These are phyloP conservation scores for Lanmaoa rubissima DNA, from an alignment of 768 basidiomycete species.

Conservation along the genomic window DNA sequence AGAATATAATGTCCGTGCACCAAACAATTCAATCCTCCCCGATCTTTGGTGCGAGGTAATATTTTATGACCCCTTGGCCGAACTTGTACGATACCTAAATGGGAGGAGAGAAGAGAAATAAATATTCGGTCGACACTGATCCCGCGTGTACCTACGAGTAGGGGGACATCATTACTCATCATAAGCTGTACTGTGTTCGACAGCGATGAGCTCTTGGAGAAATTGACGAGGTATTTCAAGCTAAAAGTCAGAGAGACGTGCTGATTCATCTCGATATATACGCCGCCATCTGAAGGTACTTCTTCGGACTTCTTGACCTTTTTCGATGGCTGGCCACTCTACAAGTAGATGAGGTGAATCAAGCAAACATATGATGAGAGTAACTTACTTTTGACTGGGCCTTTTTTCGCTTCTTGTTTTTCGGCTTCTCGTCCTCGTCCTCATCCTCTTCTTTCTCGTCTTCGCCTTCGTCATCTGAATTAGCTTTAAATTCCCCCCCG, in stretches of 20 bases:
- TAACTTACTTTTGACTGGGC: conserved; percentile 44
- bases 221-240: conserved; percentile 95
- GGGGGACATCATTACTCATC: conserved; percentile 90
- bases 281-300: conserved; percentile 52
- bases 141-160: conserved; percentile 55
- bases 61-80: conserved; percentile 82
- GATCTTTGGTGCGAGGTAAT: conserved; percentile 96
- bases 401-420: conserved; percentile 72
- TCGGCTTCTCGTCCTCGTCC: conserved; percentile 47
- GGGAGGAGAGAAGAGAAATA: background rate
- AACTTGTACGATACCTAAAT: conserved; percentile 85
- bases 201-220: conserved; percentile 83
- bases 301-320: conserved; percentile 61
- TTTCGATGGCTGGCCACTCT: conserved; percentile 45
- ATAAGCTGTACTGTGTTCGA: conserved; percentile 73
- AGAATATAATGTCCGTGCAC: conserved; percentile 4
- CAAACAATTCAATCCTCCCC: conserved; percentile 61
- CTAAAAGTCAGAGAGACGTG: conserved; percentile 93
- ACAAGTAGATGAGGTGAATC: background rate
- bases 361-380: background rate
- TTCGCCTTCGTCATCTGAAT: conserved; percentile 46
- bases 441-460: conserved; percentile 53
- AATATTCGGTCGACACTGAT: background rate
- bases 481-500: conserved; percentile 40
- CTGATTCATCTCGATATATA: conserved; percentile 84